These are phyloP conservation scores for Colletotrichum sp. DNA, from an alignment of 2,329 filamentous ascomycete genomes.

Conservation along the genomic window DNA sequence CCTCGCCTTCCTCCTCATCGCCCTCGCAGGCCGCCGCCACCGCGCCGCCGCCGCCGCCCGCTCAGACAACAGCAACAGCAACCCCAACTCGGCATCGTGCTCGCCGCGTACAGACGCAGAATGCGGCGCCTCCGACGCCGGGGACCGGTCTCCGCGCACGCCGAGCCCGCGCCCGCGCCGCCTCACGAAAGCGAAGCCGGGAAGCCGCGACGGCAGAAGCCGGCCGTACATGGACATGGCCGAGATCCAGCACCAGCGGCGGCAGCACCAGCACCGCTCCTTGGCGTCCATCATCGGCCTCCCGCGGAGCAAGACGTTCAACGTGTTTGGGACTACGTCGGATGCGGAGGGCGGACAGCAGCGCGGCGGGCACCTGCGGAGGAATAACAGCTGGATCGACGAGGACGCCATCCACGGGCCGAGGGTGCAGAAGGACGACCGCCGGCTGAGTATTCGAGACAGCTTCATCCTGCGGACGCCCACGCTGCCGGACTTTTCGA, in stretches of 20 bases:
- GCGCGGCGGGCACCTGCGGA: neutral
- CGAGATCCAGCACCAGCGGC: neutral
- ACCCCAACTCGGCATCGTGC: neutral
- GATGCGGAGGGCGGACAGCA: neutral
- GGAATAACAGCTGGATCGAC: constrained; percentile 48
- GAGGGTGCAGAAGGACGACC: constrained; percentile 36
- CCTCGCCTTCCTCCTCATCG: constrained; percentile 48
- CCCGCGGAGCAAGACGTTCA: constrained; percentile 30
- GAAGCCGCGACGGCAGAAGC: neutral
- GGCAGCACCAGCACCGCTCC: neutral
- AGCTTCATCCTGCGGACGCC: constrained; percentile 34
- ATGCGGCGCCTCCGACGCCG: neutral
- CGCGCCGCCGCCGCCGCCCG: constrained; percentile 7
- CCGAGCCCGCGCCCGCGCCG: constrained; percentile 13
- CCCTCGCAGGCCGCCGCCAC: constrained; percentile 36
- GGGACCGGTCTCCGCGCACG: neutral
- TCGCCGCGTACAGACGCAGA: neutral
- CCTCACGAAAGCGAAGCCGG: neutral
- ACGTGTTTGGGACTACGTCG: constrained; percentile 22
- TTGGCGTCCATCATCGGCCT: constrained; percentile 3
- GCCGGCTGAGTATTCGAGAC: constrained; percentile 33
- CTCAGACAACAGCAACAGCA: neutral
- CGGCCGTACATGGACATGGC: constrained; percentile 4
- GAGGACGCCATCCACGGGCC: constrained; percentile 57
- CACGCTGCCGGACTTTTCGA: constrained; percentile 38